A percentile compares a stretch with the other conserved stretches of the same genome.
phyloP scores from a whole-genome alignment of 257 asterid species.

The Galeopsis tetrahit region DNA sequence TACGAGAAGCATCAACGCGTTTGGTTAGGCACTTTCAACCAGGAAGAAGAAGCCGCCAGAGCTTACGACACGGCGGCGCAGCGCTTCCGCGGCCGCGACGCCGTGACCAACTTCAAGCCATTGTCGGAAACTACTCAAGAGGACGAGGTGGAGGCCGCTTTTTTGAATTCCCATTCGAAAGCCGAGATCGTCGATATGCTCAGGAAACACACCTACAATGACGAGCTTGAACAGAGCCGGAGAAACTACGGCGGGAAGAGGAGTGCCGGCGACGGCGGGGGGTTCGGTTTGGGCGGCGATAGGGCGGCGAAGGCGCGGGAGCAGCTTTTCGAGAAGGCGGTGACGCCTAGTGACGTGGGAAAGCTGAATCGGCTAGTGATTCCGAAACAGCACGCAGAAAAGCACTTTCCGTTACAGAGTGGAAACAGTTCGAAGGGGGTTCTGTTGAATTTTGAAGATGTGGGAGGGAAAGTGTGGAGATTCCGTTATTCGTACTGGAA shows the following conservation, averaged over 20 bases:
- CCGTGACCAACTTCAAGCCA: conserved; percentile 64
- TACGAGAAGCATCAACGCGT: conserved; percentile 82
- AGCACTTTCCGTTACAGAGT: conserved; percentile 58
- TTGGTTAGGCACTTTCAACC: conserved; percentile 69
- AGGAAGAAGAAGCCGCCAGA: conserved; percentile 65
- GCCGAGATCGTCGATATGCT: conserved; percentile 73
- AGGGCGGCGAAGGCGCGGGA: conserved; percentile 42
- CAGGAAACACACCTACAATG: conserved; percentile 63
- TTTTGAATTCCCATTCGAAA: conserved; percentile 55
- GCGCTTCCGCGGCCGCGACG: conserved; percentile 76
- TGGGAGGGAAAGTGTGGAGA: conserved; percentile 65
- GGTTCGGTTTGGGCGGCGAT: conserved; percentile 14
- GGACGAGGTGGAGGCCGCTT: conserved; percentile 46
- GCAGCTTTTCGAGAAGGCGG: conserved; percentile 64
- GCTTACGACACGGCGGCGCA: conserved; percentile 74
- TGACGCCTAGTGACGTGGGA: conserved; percentile 80
- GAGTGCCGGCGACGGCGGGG: conserved; percentile 13
- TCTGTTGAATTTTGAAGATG: conserved; percentile 60
- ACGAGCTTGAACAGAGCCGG: conserved; percentile 65
- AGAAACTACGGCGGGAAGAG: conserved; percentile 26
- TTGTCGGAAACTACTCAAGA: conserved; percentile 28
- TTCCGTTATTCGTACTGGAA: conserved; percentile 75
- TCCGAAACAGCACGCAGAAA: conserved; percentile 83
- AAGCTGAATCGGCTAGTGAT: conserved; percentile 71
- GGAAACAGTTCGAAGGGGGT: conserved; percentile 50